Conservation (phyloP, 768 basidiomycete genomes). For the Termitomyces sp. region DNA sequence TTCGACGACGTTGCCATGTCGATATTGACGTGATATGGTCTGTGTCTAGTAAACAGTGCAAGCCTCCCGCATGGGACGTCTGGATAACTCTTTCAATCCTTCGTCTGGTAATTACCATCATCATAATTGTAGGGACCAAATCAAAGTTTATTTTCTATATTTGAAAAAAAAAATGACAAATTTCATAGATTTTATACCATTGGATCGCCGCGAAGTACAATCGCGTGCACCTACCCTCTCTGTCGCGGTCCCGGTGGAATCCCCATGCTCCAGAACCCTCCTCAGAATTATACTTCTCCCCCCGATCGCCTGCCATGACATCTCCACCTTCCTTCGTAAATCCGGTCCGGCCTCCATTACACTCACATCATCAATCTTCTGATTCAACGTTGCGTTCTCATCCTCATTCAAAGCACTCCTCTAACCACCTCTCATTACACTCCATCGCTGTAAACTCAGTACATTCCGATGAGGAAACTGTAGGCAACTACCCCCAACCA, state of each 20-base stretch:
- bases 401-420: conserved; percentile 19
- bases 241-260: conserved; percentile 16
- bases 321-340: conserved; percentile 5
- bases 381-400: conserved; percentile 22
- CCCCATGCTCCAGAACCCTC: conserved; percentile 11
- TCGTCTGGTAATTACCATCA: conserved; percentile 52
- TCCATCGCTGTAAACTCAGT: conserved; percentile 14
- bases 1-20: conserved; percentile 51
- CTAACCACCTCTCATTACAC: conserved; percentile 13
- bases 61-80: conserved; percentile 41
- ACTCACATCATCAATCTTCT: conserved; percentile 18
- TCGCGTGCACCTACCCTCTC: conserved; percentile 24
- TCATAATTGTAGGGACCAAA: conserved; percentile 47
- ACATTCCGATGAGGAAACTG: conserved; percentile 16
- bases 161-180: conserved; percentile 7
- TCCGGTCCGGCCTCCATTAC: conserved; percentile 11
- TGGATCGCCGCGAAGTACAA: conserved; percentile 25
- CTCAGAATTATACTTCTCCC: conserved; percentile 19
- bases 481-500: conserved; percentile 1
- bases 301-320: conserved; percentile 20
- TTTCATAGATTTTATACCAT: conserved; percentile 28
- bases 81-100: conserved; percentile 57
- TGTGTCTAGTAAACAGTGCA: conserved; percentile 25
- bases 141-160: not conserved
- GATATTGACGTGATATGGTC: conserved; percentile 73